Conservation (phyloP, 331 rosid species). For the Malus hybrid region DNA sequence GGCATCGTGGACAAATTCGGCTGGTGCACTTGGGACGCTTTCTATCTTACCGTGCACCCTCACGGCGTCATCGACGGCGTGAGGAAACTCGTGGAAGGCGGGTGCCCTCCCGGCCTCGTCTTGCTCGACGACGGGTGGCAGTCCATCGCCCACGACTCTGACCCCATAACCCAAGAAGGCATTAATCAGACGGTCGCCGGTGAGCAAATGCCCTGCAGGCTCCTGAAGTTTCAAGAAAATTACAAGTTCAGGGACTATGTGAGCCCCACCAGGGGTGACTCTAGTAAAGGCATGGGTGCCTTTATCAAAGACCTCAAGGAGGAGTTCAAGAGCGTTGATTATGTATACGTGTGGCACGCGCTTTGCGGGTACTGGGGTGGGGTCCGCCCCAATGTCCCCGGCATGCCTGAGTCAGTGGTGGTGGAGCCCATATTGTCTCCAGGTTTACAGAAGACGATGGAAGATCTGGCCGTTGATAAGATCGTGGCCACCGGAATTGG, state of each 20-base stretch:
- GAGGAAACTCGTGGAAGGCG: conserved; percentile 51
- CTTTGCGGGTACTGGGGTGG: conserved; percentile 98
- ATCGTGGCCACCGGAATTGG: conserved; percentile 62
- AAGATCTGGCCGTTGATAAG: conserved; percentile 89
- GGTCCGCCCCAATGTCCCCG: conserved; percentile 58
- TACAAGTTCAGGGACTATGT: conserved; percentile 60
- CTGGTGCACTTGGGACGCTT: conserved; percentile 99
- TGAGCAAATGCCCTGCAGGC: conserved; percentile 91
- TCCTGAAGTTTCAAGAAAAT: conserved; percentile 59
- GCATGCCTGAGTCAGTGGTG: conserved; percentile 43
- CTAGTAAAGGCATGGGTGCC: conserved; percentile 48
- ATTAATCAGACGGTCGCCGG: conserved; percentile 65
- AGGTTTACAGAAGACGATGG: conserved; percentile 65
- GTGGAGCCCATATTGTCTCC: conserved; percentile 43
- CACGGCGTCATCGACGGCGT: conserved; percentile 71
- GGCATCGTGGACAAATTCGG: conserved; percentile 83
- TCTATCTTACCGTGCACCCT: conserved; percentile 81
- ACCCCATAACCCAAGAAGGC: conserved; percentile 58
- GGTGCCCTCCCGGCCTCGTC: conserved; percentile 86
- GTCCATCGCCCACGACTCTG: conserved; percentile 61
- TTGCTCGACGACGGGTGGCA: conserved; percentile 97
- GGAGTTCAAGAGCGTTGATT: conserved; percentile 53
- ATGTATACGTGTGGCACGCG: conserved; percentile 96
- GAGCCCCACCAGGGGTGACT: conserved; percentile 4
- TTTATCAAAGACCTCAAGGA: conserved; percentile 63